Evolutionary conservation across 2,329 filamentous ascomycete species (phyloP).

Genomic region (Metarhizium brunneum): DNA sequence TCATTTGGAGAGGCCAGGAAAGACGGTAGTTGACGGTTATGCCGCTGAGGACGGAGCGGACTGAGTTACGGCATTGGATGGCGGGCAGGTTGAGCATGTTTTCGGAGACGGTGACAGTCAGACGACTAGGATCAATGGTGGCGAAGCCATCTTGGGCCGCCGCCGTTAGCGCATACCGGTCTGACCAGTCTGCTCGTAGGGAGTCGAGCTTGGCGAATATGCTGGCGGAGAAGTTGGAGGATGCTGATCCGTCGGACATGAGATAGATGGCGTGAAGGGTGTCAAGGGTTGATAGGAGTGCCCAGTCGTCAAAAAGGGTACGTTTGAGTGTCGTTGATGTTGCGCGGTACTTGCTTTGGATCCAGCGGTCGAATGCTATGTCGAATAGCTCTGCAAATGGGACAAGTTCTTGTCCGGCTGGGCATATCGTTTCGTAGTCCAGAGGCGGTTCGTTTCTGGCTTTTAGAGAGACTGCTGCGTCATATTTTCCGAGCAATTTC

Average conservation of each 20-base stretch:
- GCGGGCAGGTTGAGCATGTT: constrained; percentile 31
- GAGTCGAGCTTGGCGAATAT: constrained; percentile 70
- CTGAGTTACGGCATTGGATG: constrained; percentile 43
- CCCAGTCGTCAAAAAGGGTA: constrained; percentile 60
- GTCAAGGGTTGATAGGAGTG: constrained; percentile 54
- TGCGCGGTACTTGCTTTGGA: constrained; percentile 62
- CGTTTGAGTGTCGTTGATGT: constrained; percentile 57
- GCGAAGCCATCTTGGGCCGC: constrained; percentile 65
- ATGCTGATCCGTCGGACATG: constrained; percentile 61
- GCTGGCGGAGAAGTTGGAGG: constrained; percentile 54
- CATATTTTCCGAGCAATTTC: constrained; percentile 55
- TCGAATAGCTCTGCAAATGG: constrained; percentile 71
- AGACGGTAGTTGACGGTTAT: constrained; percentile 62
- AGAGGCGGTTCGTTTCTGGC: constrained; percentile 34
- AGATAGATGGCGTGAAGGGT: constrained; percentile 67
- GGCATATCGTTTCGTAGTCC: constrained; percentile 49
- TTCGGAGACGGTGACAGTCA: constrained; percentile 47
- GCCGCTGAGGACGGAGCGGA: constrained; percentile 46
- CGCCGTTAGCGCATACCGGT: constrained; percentile 73
- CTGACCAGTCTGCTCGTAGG: constrained; percentile 56
- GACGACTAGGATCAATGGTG: constrained; percentile 44
- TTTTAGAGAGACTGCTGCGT: constrained; percentile 20
- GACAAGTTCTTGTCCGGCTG: constrained; percentile 36
- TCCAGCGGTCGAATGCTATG: constrained; percentile 63
- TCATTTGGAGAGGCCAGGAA: constrained; percentile 58